Percentiles rank a stretch among this genome's conserved stretches.
phyloP scores from a whole-genome alignment of 345 rosid genomes.

The Lepidium aucheri region DNA sequence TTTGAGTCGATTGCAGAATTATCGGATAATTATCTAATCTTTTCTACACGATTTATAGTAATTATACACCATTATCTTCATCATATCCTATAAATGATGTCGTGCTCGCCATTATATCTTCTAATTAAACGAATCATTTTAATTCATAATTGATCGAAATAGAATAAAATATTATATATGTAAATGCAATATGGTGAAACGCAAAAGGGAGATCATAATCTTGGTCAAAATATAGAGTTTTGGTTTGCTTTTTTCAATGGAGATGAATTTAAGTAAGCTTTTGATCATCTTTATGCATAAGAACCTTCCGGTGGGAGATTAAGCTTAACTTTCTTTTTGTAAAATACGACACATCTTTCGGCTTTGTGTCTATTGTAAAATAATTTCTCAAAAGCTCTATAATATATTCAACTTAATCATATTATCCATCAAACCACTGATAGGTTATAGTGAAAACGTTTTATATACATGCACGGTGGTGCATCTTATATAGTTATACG shows the following conservation, averaged over 20 bases:
- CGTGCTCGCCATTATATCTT: conserved; percentile 21
- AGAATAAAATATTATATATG: neutral
- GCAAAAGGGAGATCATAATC: neutral
- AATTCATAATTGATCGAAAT: neutral
- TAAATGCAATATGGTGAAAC: neutral
- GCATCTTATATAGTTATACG: neutral
- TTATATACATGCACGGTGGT: neutral
- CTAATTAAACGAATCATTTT: conserved; percentile 9
- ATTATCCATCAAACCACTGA: neutral
- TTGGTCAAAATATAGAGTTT: neutral
- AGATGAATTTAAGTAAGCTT: neutral
- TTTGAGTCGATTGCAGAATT: conserved; percentile 9
- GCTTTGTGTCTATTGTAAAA: conserved; percentile 5
- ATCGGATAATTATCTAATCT: neutral
- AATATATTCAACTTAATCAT: neutral
- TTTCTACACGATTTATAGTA: neutral
- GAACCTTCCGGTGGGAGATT: neutral
- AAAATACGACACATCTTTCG: conserved; percentile 19
- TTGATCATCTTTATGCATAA: neutral
- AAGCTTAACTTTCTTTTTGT: conserved; percentile 2
- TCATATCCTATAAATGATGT: conserved; percentile 15
- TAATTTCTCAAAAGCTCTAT: neutral
- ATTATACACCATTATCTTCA: neutral
- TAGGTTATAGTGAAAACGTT: neutral
- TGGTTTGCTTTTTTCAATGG: neutral